Evolutionary conservation across 2,329 filamentous ascomycete genomes (phyloP).

Genomic region (Colletotrichum australisinense): DNA sequence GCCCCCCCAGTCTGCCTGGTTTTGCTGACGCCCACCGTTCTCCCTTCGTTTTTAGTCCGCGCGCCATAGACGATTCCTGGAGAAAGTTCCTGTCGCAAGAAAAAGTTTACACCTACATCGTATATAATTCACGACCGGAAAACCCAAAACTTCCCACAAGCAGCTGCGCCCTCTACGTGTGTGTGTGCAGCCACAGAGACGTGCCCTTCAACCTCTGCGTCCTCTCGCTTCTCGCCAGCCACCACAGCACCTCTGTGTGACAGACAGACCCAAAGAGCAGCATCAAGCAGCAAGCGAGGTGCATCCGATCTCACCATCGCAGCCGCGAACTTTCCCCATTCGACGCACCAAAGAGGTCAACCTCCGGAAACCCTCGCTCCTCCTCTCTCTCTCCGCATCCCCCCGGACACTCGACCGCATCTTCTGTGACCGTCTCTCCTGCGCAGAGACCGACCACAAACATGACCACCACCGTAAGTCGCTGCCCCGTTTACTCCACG

Average conservation of each 20-base stretch:
- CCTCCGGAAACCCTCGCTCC: constrained; percentile 26
- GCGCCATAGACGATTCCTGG: constrained; percentile 34
- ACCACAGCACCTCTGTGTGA: background rate
- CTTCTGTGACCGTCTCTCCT: constrained; percentile 39
- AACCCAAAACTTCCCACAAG: constrained; percentile 4
- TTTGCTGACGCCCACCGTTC: constrained; percentile 30
- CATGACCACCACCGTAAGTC: constrained; percentile 54
- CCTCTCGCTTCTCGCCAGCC: background rate
- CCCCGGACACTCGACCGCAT: constrained; percentile 39
- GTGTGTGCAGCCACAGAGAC: background rate
- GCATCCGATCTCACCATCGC: background rate
- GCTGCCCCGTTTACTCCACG: constrained; percentile 27
- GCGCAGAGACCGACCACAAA: constrained; percentile 32
- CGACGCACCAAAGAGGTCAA: background rate
- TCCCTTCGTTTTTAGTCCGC: constrained; percentile 29
- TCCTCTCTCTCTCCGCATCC: background rate
- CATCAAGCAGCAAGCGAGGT: background rate
- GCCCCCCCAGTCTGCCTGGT: constrained; percentile 18
- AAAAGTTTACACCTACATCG: constrained; percentile 29
- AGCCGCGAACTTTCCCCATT: background rate
- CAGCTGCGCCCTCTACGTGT: background rate
- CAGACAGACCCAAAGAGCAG: background rate
- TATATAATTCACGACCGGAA: constrained; percentile 32
- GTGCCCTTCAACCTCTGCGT: background rate
- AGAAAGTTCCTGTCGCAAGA: constrained; percentile 32